Conservation (phyloP, 305 asterid genomes). For the Solanum hybrid region DNA sequence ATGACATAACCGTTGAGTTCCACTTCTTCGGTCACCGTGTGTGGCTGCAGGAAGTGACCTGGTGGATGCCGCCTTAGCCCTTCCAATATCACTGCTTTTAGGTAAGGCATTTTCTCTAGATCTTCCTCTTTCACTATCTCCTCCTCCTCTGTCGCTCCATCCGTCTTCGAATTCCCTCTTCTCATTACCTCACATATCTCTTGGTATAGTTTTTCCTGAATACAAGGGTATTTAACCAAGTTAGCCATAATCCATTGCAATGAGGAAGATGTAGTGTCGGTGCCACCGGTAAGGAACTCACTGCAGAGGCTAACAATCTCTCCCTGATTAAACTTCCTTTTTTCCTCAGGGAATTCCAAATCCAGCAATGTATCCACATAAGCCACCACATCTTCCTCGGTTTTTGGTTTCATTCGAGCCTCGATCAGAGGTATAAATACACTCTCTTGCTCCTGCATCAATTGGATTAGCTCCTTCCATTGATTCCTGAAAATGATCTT, state of each 20-base stretch:
- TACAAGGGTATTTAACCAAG: conserved; percentile 5
- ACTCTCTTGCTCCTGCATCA: neutral
- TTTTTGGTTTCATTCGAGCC: neutral
- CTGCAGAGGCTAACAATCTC: conserved; percentile 15
- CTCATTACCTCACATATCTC: conserved; percentile 1
- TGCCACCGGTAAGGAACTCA: conserved; percentile 13
- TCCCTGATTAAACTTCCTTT: conserved; percentile 1
- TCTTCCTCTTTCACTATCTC: conserved; percentile 41
- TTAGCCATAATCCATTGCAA: conserved; percentile 21
- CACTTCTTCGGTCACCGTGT: conserved; percentile 39
- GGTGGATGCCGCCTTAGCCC: conserved; percentile 78
- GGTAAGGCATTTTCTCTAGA: conserved; percentile 45
- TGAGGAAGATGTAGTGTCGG: conserved; percentile 11
- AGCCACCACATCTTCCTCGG: neutral
- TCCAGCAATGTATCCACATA: conserved; percentile 9
- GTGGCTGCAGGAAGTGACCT: conserved; percentile 72
- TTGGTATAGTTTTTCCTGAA: conserved; percentile 9
- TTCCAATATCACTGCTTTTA: conserved; percentile 70
- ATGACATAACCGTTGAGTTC: conserved; percentile 39
- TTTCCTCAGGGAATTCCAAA: conserved; percentile 10
- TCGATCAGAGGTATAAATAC: conserved; percentile 4
- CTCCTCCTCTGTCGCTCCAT: neutral
- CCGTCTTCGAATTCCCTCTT: neutral
- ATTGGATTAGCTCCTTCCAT: conserved; percentile 5
- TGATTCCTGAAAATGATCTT: neutral